Conservation (phyloP, 177 flowering plant species). For the Vitis hybrid region DNA sequence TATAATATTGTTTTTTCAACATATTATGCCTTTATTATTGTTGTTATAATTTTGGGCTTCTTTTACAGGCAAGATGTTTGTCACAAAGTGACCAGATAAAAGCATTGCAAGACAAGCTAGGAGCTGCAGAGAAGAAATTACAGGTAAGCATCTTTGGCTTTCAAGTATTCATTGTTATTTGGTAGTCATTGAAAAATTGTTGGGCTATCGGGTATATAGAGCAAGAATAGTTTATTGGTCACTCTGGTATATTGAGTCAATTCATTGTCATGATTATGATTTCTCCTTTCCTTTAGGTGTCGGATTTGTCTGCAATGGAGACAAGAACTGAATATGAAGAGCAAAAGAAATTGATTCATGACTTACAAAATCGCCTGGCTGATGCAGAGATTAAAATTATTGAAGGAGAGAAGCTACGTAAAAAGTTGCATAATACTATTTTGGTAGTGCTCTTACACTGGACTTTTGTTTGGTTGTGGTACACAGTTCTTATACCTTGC, state of each 20-base stretch:
- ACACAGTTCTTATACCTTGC: not conserved
- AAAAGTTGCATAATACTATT: conserved; percentile 85
- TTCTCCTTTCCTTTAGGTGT: conserved; percentile 33
- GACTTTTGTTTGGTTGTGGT: not conserved
- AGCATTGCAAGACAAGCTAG: conserved; percentile 56
- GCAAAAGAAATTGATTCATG: conserved; percentile 51
- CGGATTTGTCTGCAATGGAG: conserved; percentile 55
- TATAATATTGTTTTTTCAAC: not conserved
- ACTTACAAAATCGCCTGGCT: conserved; percentile 57
- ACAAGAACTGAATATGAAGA: conserved; percentile 61
- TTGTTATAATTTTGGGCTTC: not conserved
- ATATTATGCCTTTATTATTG: not conserved
- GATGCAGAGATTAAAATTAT: conserved; percentile 73
- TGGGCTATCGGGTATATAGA: not conserved
- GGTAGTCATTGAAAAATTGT: not conserved
- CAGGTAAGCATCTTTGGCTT: conserved; percentile 39
- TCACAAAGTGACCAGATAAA: conserved; percentile 61
- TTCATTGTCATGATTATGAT: not conserved
- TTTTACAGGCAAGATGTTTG: conserved; percentile 60
- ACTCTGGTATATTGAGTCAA: not conserved
- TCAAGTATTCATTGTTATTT: not conserved
- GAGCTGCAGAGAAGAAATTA: conserved; percentile 55
- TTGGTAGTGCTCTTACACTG: conserved; percentile 43
- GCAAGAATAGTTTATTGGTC: not conserved
- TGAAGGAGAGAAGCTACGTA: conserved; percentile 88